A percentile compares a stretch with the other conserved stretches of the same genome.
These are phyloP conservation scores for Anethum foeniculum DNA, from an alignment of 140 eudicot species.

Conservation along the genomic window DNA sequence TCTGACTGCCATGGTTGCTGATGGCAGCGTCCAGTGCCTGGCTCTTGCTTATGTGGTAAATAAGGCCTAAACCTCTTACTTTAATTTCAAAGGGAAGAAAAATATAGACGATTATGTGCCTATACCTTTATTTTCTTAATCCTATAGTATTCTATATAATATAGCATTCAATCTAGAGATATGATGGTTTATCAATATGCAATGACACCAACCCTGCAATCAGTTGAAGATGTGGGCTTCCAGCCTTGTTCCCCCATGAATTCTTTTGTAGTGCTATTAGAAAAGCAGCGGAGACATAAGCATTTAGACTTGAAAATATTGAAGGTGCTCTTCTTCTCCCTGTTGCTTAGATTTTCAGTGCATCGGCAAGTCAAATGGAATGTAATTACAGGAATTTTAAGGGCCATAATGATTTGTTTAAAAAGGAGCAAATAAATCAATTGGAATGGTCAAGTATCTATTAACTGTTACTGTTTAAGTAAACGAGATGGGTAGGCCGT, in stretches of 20 bases:
- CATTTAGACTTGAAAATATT: neutral
- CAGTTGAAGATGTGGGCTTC: neutral
- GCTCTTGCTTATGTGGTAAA: slow-evolving; percentile 44
- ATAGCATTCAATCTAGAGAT: neutral
- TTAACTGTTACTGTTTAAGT: neutral
- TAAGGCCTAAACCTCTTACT: neutral
- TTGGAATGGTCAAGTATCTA: neutral
- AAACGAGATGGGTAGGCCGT: neutral
- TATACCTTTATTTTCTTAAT: neutral
- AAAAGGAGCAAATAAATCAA: neutral
- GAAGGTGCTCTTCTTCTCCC: neutral
- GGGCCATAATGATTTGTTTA: neutral
- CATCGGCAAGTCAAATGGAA: neutral
- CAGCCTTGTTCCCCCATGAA: neutral
- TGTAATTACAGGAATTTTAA: neutral
- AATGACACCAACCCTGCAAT: neutral
- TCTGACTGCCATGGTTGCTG: slow-evolving; percentile 28
- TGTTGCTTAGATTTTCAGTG: neutral
- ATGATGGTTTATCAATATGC: neutral
- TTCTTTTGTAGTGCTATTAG: neutral
- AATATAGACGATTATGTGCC: neutral
- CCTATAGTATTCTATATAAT: neutral
- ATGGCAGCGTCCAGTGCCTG: slow-evolving; percentile 28
- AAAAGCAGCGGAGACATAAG: neutral
- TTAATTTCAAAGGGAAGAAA: neutral